Percentiles rank a stretch among this genome's conserved stretches.
Evolutionary conservation across 306 rosid genomes (phyloP).

Genomic region (Alnus glutinosa): DNA sequence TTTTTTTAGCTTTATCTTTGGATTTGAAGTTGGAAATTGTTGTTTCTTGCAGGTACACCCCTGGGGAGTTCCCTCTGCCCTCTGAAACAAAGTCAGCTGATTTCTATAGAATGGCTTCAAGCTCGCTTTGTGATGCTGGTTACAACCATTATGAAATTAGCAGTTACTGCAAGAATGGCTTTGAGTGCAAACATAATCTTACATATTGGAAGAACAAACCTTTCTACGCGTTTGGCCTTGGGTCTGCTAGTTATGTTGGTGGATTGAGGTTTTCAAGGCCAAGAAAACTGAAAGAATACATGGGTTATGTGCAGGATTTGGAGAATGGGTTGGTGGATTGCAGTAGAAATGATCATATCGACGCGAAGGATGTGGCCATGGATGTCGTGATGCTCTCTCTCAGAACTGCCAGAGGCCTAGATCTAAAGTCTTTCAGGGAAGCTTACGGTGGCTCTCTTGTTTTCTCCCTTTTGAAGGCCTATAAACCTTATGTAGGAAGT

Average conservation of each 20-base stretch:
- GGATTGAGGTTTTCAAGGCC: slow-evolving; percentile 89
- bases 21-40: slow-evolving; percentile 28
- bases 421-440: slow-evolving; percentile 56
- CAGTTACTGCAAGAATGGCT: slow-evolving; percentile 82
- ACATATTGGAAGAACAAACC: slow-evolving; percentile 90
- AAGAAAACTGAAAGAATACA: slow-evolving; percentile 61
- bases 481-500: slow-evolving; percentile 68
- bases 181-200: slow-evolving; percentile 81
- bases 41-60: slow-evolving; percentile 62
- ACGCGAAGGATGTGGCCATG: slow-evolving; percentile 59
- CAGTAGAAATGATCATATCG: slow-evolving; percentile 29
- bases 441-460: slow-evolving; percentile 57
- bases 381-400: slow-evolving; percentile 89
- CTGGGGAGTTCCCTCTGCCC: slow-evolving; percentile 90
- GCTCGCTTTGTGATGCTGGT: slow-evolving; percentile 54
- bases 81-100: slow-evolving; percentile 79
- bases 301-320: slow-evolving; percentile 58
- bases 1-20: slow-evolving; percentile 17
- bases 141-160: slow-evolving; percentile 88
- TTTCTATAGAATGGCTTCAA: slow-evolving; percentile 81
- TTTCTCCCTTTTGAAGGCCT: slow-evolving; percentile 57
- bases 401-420: slow-evolving; percentile 76
- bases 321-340: slow-evolving; percentile 61
- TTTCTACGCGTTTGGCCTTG: slow-evolving; percentile 86
- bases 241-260: slow-evolving; percentile 76